Evolutionary conservation across 2,329 filamentous ascomycete species (phyloP).

Genomic region (Pseudocercospora fijiensis): DNA sequence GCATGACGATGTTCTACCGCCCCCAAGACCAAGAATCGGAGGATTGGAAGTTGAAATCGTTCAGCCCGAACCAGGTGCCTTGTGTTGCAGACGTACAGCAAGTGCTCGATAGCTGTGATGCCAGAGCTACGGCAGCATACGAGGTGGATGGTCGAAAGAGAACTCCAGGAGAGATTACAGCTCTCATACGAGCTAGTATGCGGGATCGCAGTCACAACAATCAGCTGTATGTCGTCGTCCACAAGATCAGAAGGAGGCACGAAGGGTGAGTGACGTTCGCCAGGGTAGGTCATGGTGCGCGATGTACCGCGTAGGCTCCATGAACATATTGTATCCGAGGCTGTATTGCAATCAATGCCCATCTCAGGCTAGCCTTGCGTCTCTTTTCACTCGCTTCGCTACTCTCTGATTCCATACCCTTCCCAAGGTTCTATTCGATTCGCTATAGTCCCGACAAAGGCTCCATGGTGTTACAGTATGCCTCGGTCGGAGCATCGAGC

Average conservation of each 20-base stretch:
- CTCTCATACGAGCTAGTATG: background rate
- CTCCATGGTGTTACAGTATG: too few species aligned
- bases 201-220: background rate
- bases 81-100: background rate
- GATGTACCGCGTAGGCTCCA: background rate
- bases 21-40: background rate
- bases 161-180: background rate
- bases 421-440: too few species aligned
- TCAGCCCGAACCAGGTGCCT: background rate
- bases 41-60: background rate
- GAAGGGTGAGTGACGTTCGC: background rate
- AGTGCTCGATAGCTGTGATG: constrained; percentile 1
- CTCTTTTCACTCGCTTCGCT: background rate
- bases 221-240: background rate
- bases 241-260: background rate
- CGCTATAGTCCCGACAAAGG: too few species aligned
- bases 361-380: background rate
- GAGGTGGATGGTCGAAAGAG: background rate
- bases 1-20: background rate
- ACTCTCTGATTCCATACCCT: background rate
- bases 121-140: background rate
- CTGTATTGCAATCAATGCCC: background rate
- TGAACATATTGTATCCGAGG: background rate
- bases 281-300: background rate
- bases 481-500: background rate